Percentiles rank a stretch among this genome's conserved stretches.
phyloP scores from a whole-genome alignment of 78 protist species.

The Planoprotostelium fungivorum region DNA sequence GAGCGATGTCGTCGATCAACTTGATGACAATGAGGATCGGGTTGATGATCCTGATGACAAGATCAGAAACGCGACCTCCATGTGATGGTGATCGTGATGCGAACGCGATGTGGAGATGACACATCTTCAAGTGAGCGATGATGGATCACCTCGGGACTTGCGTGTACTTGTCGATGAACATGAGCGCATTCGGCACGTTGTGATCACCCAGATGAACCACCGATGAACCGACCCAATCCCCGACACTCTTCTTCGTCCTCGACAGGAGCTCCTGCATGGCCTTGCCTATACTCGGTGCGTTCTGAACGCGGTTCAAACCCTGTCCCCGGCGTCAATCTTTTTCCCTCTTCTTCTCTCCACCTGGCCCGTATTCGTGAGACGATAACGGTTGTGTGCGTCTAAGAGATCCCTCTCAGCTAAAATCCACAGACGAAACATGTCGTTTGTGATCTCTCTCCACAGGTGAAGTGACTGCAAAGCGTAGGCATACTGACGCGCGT shows the following conservation, averaged over 20 bases:
- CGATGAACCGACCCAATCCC: slow-evolving; percentile 89
- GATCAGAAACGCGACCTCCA: too few relatives aligned
- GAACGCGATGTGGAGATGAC: background rate
- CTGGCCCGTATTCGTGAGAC: slow-evolving; percentile 45
- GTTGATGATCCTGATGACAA: slow-evolving; percentile 65
- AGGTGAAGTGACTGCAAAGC: slow-evolving; percentile 85
- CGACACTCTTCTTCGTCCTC: slow-evolving; percentile 55
- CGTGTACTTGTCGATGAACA: slow-evolving; percentile 95
- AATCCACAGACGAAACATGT: slow-evolving; percentile 87
- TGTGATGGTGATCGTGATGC: slow-evolving; percentile 51
- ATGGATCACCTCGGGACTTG: slow-evolving; percentile 53
- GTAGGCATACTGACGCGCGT: slow-evolving; percentile 71
- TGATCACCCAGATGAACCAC: slow-evolving; percentile 94
- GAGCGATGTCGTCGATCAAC: slow-evolving; percentile 17
- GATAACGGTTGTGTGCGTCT: slow-evolving; percentile 12
- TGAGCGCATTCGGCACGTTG: slow-evolving; percentile 94
- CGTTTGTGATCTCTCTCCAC: slow-evolving; percentile 89
- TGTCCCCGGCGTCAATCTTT: too few relatives aligned
- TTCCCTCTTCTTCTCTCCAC: slow-evolving; percentile 39
- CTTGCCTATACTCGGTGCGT: slow-evolving; percentile 46
- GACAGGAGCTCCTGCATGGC: slow-evolving; percentile 65
- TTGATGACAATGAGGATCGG: slow-evolving; percentile 70
- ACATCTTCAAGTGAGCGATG: background rate
- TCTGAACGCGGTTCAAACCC: slow-evolving; percentile 85
- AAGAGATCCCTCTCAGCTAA: slow-evolving; percentile 83